Base-by-base conservation (phyloP, 2,329 filamentous ascomycete species). In the Bimuria novae-zelandiae region DNA sequence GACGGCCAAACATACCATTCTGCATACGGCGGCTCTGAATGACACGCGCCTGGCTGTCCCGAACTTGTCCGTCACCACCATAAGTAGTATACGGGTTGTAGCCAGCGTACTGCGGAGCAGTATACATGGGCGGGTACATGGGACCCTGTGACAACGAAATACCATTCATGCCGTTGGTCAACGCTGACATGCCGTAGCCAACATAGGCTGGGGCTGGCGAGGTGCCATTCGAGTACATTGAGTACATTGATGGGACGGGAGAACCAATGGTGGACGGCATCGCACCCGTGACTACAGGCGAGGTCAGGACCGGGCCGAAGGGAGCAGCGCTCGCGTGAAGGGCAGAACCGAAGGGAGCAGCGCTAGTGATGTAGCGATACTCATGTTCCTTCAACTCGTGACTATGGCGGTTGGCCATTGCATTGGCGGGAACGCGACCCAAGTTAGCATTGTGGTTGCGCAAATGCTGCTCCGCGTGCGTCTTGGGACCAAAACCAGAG, bases 381-480 rank as follows among this genome's bases (percentile, higher is more conserved):
- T 80, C 79, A 51, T 84, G 79, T 27, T 80, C 77, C 49, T 67
- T 70, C 55, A 72, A 71, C 69, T 93, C 89, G 52, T 89, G 87
- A 71, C 82, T 89, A 69, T 92, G 89, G 56, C 89, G 87, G 64
- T 84, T 84, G 51, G 81, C 81, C 48, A 88, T 74, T 17, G 81
- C 84, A 51, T 85, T 85, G 39, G 83, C 80, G 27, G 90, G 89
- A 66, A 92, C 90, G 49, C 90, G 88, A 47, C 91, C 90, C 55
- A 94, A 82, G 71, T 85, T 94, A 32, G 88, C 87, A 71, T 92
- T 93, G 76, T 93, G 90, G 62, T 92, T 82, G 58, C 86, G 83
- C 44, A 83, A 77, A 62, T 81, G 79, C 58, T 83, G 80, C 65
- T 86, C 82, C 46, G 81, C 79, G 57, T 85, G 81, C 4, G 79